Evolutionary conservation across 345 rosid genomes (phyloP).

Genomic region (Eucalyptus microcorys): DNA sequence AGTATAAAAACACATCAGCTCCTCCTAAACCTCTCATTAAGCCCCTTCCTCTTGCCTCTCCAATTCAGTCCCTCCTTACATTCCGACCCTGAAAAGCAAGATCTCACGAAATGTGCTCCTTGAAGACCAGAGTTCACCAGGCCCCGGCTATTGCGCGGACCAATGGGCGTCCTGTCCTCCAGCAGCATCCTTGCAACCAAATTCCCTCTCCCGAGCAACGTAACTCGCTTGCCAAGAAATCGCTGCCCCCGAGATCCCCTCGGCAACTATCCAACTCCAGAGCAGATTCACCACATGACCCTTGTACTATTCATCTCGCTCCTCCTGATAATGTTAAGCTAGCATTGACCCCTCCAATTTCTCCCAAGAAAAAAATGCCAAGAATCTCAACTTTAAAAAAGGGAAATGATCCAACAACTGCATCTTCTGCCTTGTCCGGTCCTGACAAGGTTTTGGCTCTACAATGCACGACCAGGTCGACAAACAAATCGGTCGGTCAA

Average conservation of each 20-base stretch:
- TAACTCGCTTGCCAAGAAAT: slow-evolving; percentile 27
- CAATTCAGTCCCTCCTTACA: not conserved
- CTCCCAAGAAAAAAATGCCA: slow-evolving; percentile 34
- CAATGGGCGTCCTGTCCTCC: slow-evolving; percentile 57
- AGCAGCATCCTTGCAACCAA: slow-evolving; percentile 47
- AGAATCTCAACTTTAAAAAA: slow-evolving; percentile 12
- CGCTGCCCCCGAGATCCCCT: slow-evolving; percentile 4
- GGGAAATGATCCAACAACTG: slow-evolving; percentile 1
- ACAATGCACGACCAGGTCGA: not conserved
- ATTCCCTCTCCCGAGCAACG: slow-evolving; percentile 26
- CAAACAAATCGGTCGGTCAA: not conserved
- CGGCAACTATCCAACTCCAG: not conserved
- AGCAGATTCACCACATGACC: not conserved
- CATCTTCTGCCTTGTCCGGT: slow-evolving; percentile 4
- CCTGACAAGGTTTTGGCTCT: slow-evolving; percentile 10
- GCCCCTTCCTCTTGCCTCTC: not conserved
- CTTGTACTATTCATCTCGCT: not conserved
- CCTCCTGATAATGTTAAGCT: not conserved
- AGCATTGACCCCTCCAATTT: slow-evolving; percentile 39
- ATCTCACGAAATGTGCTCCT: slow-evolving; percentile 34
- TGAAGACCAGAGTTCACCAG: slow-evolving; percentile 17
- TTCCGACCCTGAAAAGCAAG: not conserved
- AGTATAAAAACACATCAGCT: not conserved
- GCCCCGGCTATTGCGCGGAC: slow-evolving; percentile 13
- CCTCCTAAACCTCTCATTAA: not conserved